Conservation (phyloP, 495 filamentous ascomycete species). For the Terfezia boudieri region DNA sequence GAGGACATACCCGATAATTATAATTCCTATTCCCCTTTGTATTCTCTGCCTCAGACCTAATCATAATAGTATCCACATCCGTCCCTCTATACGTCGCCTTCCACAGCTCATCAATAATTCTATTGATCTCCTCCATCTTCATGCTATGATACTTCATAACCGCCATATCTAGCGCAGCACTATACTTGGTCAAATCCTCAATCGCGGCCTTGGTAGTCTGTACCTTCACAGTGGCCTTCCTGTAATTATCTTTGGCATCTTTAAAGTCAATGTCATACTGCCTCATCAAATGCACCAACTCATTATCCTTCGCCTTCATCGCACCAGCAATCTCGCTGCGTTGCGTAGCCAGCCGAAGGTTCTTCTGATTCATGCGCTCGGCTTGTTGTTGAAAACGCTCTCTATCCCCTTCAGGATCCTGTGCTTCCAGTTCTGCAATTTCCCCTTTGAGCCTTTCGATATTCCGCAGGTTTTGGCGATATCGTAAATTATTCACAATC, state of each 20-base stretch:
- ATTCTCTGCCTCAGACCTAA: constrained; percentile 67
- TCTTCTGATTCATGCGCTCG: constrained; percentile 33
- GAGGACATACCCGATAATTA: constrained; percentile 64
- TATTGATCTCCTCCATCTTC: constrained; percentile 98
- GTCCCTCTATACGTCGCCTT: constrained; percentile 90
- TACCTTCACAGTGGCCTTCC: constrained; percentile 71
- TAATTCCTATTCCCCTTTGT: constrained; percentile 59
- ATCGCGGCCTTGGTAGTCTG: constrained; percentile 83
- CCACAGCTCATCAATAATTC: constrained; percentile 87
- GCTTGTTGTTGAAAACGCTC: constrained; percentile 50
- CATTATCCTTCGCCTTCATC: constrained; percentile 61
- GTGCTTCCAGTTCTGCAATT: constrained; percentile 51
- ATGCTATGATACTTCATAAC: constrained; percentile 89
- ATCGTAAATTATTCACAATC: constrained; percentile 69
- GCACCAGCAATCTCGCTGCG: constrained; percentile 42
- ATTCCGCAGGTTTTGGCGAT: constrained; percentile 46
- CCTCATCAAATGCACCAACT: constrained; percentile 39
- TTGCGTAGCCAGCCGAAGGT: constrained; percentile 37
- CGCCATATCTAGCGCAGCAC: constrained; percentile 64
- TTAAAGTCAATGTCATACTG: constrained; percentile 80
- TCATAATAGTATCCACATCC: constrained; percentile 90
- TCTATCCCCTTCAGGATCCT: constrained; percentile 65
- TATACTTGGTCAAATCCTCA: constrained; percentile 67
- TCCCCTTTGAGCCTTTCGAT: constrained; percentile 43
- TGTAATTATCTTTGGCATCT: constrained; percentile 58